A percentile compares a stretch with the other conserved stretches of the same genome.
phyloP scores from a whole-genome alignment of 371 early-diverging fungal species.

The Saksenaea oblongispora region DNA sequence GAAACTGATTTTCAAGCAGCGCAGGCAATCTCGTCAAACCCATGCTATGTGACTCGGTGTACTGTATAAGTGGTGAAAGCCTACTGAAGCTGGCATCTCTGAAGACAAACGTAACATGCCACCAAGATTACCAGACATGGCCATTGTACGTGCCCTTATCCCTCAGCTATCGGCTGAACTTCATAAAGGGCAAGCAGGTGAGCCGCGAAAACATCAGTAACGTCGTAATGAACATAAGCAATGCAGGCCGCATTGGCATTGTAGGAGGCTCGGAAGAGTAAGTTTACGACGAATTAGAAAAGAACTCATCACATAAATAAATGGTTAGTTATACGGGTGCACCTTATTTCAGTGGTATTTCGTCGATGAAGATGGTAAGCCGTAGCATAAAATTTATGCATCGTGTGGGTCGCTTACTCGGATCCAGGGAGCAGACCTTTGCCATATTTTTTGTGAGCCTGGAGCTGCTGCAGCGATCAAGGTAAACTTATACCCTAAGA shows the following conservation, averaged over 20 bases:
- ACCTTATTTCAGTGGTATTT: constrained; percentile 86
- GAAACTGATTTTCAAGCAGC: too few species aligned
- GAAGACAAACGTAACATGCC: constrained; percentile 21
- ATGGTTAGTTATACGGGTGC: constrained; percentile 85
- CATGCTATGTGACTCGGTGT: too few species aligned
- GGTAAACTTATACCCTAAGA: constrained; percentile 22
- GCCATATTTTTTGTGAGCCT: constrained; percentile 88
- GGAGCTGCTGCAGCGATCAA: constrained; percentile 82
- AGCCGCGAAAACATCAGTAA: background rate
- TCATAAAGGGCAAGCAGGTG: constrained; percentile 91
- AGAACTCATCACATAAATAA: background rate
- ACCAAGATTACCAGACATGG: constrained; percentile 43
- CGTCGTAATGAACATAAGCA: background rate
- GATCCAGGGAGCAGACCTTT: constrained; percentile 86
- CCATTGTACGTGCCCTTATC: constrained; percentile 61
- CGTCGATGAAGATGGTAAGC: constrained; percentile 77
- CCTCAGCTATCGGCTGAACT: constrained; percentile 69
- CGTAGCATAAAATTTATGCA: background rate
- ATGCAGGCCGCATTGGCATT: constrained; percentile 65
- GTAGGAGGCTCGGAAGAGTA: constrained; percentile 83
- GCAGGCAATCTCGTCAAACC: too few species aligned
- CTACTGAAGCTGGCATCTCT: background rate
- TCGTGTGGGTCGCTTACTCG: background rate
- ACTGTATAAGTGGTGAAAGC: too few species aligned
- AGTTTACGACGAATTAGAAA: constrained; percentile 2